Base-by-base conservation (phyloP, 768 basidiomycete species). In the Phlebiopsis gigantea region DNA sequence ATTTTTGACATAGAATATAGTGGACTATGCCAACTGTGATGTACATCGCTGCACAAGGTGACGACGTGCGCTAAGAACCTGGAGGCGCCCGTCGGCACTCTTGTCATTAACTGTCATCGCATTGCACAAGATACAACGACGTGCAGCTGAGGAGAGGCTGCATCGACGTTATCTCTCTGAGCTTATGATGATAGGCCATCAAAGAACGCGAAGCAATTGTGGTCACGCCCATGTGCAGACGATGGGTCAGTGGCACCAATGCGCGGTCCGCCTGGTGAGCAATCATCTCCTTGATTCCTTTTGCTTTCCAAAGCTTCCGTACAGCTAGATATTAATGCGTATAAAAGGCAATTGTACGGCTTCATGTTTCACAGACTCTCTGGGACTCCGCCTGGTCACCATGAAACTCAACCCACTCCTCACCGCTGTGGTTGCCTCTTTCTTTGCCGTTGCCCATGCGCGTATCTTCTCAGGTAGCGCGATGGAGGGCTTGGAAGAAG, bases 401-500 rank as follows among this genome's bases (percentile, higher is more conserved):
- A 58, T 58, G 57, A 53, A 34, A 4, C 44, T 58, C 17, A 45
- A 22, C 26, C 21, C 17, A 12, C 34, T 57, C 24, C 53, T 59
- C 17, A 24, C 28, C 30, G 19, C 39, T 28, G 14, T 49, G 6
- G 22, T 44, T 9, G 31, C 51, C 10, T 43, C 42, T 21, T 47
- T 66, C 31, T n/a, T 51, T 15, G 42, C 49, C 9, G 49, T 57
- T n/a, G 42, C 43, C 44, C 57, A 53, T 28, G 47, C 52, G 9
- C 58, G 58, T 6, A 57, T 61, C 22, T 62, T 57, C 43, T 53
- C 56, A 21, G 65, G 63, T 5, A 62, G 61, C 54, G 62, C 62
- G 24, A 64, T 66, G 60, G 63, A 66, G 49, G 66, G 62, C 22
- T 61, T 69, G 57, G 64, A 63, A 24, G 60, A 65, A 1, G 58